Base-by-base conservation (phyloP, 441 rosid species). In the Populus hybrid region DNA sequence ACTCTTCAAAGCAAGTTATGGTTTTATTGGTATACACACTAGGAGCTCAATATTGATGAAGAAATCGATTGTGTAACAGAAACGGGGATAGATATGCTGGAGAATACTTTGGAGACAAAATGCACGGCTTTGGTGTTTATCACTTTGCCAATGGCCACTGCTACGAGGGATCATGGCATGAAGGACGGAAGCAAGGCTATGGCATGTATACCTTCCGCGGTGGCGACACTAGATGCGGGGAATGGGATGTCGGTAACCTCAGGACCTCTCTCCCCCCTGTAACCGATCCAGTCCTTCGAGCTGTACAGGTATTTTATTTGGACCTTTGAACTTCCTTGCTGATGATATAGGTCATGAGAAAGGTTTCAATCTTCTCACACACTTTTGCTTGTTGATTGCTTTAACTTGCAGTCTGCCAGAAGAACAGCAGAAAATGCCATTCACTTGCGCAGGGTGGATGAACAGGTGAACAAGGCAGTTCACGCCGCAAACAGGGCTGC, bases 101-200 rank as follows among this genome's bases (percentile, higher is more conserved):
- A 36, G 99, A 93, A 80, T 93, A 93, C 81, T 95, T 90, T 61
- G 94, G 97, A 61, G 99, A 90, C 79, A 92, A 93, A 88, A 87
- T 95, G 64, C 97, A 95, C 72, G 99, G 98, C 0, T 92, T 93
- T 24, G 98, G 97, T 28, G 91, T 91, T 26, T 95, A 95, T 77
- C 94, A 88, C 75, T 95, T 95, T 23, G 92, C 92, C 35, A 92
- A 91, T 73, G 97, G 97, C 77, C 99, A 95, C 57, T 89, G 89
- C 79, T 93, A 93, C 1, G 95, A 95, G 81, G 98, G 99, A 14
- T 92, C 97, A 16, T 93, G 98, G 99, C 98, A 95, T 18, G 97
- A 95, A 86, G 98, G 97, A 59, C 88, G 87, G 79, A 93, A 88
- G 73, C 98, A 95, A 86, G 98, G 99, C 1, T 89, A 85, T 78